A percentile compares a stretch with the other conserved stretches of the same genome.
Conservation (phyloP, 2,329 filamentous ascomycete species). For the Penicillium sp. region DNA sequence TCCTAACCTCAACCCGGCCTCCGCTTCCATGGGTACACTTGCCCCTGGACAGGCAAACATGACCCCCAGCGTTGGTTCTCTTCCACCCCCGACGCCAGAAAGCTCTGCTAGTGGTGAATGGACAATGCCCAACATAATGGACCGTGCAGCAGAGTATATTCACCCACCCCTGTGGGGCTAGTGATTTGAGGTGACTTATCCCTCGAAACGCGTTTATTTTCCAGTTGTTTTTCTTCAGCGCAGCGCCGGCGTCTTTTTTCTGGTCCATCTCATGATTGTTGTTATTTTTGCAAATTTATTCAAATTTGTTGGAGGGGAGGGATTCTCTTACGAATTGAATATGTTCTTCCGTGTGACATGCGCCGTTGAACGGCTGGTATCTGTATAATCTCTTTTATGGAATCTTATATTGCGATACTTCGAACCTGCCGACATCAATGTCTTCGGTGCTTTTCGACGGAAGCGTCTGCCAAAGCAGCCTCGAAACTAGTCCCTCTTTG, state of each 20-base stretch:
- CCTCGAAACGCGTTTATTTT: neutral
- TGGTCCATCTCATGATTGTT: constrained; percentile 8
- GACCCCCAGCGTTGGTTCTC: constrained; percentile 37
- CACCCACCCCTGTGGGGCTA: constrained; percentile 47
- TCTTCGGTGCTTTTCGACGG: neutral
- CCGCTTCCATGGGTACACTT: constrained; percentile 15
- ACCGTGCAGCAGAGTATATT: constrained; percentile 49
- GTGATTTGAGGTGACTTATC: neutral
- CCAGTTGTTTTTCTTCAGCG: constrained; percentile 8
- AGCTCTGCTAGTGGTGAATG: constrained; percentile 49
- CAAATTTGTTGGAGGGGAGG: neutral
- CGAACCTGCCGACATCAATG: neutral
- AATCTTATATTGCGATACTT: neutral
- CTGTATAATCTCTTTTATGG: constrained; percentile 4
- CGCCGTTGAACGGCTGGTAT: neutral
- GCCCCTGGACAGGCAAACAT: constrained; percentile 25
- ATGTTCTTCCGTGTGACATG: neutral
- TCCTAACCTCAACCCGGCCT: constrained; percentile 12
- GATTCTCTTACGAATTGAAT: neutral
- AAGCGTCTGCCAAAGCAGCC: neutral
- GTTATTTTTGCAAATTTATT: neutral
- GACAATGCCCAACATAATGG: constrained; percentile 46
- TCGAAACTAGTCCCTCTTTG: neutral
- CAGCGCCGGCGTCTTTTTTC: constrained; percentile 10
- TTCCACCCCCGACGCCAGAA: constrained; percentile 48